These are phyloP conservation scores for Nyctanthes arbortristis DNA, from an alignment of 257 asterid genomes.

Conservation along the genomic window DNA sequence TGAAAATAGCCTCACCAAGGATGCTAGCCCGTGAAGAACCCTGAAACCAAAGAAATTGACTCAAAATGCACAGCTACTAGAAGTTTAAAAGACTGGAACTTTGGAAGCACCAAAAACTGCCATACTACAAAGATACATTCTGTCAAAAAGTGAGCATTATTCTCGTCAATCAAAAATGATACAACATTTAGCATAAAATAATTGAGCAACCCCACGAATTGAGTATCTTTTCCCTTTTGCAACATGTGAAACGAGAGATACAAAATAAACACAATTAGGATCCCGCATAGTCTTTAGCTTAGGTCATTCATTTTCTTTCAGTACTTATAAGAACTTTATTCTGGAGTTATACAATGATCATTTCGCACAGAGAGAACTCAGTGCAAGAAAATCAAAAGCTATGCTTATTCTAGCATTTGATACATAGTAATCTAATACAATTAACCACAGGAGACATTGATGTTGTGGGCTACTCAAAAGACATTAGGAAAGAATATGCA, in stretches of 20 bases:
- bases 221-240: background rate
- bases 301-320: background rate
- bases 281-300: background rate
- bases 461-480: background rate
- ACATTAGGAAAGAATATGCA: background rate
- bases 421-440: background rate
- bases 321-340: background rate
- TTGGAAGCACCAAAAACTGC: background rate
- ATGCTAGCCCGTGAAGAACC: slow-evolving; percentile 91
- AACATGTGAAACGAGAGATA: background rate
- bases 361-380: background rate
- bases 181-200: background rate
- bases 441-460: background rate
- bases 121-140: background rate
- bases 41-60: slow-evolving; percentile 45
- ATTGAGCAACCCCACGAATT: background rate
- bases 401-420: background rate
- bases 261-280: background rate
- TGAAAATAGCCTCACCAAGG: slow-evolving; percentile 88
- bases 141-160: background rate
- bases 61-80: slow-evolving; percentile 4
- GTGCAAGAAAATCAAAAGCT: background rate
- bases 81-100: background rate
- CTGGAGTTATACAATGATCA: no score
- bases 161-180: background rate